These are phyloP conservation scores for Domatiomyces catenatus DNA, from an alignment of 2,329 filamentous ascomycete genomes.

Conservation along the genomic window DNA sequence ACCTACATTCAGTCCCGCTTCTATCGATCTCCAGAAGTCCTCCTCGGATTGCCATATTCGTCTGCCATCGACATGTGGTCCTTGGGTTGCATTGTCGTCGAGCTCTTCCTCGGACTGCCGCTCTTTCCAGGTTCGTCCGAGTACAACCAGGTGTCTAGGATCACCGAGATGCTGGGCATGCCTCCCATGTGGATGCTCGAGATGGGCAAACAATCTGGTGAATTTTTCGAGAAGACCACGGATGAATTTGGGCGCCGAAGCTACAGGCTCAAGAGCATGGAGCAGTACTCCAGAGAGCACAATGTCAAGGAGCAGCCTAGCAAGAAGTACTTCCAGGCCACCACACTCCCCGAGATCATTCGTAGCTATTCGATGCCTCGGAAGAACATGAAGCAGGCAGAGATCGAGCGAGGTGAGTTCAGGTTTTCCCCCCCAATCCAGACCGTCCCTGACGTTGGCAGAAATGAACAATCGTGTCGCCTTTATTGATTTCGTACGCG, in stretches of 20 bases:
- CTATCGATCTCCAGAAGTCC: constrained; percentile 89
- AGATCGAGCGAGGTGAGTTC: constrained; percentile 77
- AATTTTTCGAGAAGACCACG: constrained; percentile 86
- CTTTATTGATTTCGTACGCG: constrained; percentile 95
- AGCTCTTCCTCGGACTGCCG: constrained; percentile 85
- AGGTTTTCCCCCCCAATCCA: neutral
- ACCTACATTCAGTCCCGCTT: constrained; percentile 98
- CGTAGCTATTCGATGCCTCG: constrained; percentile 94
- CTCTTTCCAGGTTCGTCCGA: constrained; percentile 94
- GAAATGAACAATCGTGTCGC: constrained; percentile 97
- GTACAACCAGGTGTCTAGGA: constrained; percentile 94
- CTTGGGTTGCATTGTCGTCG: constrained; percentile 91
- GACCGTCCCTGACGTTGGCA: constrained; percentile 28
- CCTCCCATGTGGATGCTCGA: constrained; percentile 98
- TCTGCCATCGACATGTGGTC: constrained; percentile 99
- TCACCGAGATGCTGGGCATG: constrained; percentile 94
- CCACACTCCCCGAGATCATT: constrained; percentile 88
- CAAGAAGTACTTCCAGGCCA: constrained; percentile 98
- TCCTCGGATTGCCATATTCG: constrained; percentile 91
- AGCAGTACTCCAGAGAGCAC: constrained; percentile 91
- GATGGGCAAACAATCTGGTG: constrained; percentile 91
- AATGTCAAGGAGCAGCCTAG: constrained; percentile 95
- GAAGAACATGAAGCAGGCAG: constrained; percentile 97
- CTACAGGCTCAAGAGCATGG: constrained; percentile 90
- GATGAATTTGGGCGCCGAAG: constrained; percentile 87